These are phyloP conservation scores for Rhamnella rubrinervis DNA, from an alignment of 331 rosid genomes.

Conservation along the genomic window DNA sequence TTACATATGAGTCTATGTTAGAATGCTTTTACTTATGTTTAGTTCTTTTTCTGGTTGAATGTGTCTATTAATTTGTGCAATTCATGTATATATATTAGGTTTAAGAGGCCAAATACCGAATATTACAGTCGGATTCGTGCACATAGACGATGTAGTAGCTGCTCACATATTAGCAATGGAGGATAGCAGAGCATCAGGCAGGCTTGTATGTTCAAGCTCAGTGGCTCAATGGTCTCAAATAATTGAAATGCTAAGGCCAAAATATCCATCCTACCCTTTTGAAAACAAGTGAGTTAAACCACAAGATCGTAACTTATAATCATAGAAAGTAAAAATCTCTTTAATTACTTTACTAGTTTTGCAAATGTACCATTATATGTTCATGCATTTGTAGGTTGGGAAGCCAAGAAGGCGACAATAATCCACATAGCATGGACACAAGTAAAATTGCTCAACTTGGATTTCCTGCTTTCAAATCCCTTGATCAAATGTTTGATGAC, in stretches of 20 bases:
- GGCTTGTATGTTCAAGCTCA: slow-evolving; percentile 72
- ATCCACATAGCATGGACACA: slow-evolving; percentile 68
- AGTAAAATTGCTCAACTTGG: slow-evolving; percentile 61
- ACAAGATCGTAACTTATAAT: neutral
- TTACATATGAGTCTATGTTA: no score
- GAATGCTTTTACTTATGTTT: no score
- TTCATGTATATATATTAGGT: slow-evolving; percentile 29
- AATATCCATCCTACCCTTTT: slow-evolving; percentile 68
- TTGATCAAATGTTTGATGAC: slow-evolving; percentile 71
- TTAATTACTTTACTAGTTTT: no score
- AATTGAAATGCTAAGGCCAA: slow-evolving; percentile 56
- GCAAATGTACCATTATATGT: no score
- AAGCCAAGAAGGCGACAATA: slow-evolving; percentile 56
- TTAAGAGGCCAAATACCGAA: slow-evolving; percentile 46
- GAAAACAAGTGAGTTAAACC: slow-evolving; percentile 47
- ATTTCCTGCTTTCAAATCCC: slow-evolving; percentile 57
- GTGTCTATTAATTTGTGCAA: no score
- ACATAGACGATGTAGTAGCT: slow-evolving; percentile 67
- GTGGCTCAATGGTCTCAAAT: slow-evolving; percentile 80
- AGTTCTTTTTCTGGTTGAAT: no score
- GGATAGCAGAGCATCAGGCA: slow-evolving; percentile 58
- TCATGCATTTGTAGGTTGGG: slow-evolving; percentile 44
- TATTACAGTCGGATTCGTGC: slow-evolving; percentile 58
- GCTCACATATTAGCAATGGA: slow-evolving; percentile 81
- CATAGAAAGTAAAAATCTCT: no score